These are phyloP conservation scores for Kuraishia hungarica DNA, from an alignment of 805 yeast genomes.

Conservation along the genomic window DNA sequence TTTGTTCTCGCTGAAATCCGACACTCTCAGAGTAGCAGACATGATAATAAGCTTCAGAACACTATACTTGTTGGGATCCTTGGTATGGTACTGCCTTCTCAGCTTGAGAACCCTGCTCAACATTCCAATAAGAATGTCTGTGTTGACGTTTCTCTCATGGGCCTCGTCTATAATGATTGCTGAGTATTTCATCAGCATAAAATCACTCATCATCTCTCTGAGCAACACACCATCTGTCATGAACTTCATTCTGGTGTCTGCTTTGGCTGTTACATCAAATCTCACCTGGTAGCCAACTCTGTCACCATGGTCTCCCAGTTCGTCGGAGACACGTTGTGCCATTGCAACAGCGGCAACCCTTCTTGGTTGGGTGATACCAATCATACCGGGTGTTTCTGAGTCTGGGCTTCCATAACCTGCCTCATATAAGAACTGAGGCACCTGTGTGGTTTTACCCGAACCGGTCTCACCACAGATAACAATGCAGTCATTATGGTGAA, in stretches of 20 bases:
- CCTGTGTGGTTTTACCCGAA: constrained; percentile 97
- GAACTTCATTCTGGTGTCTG: constrained; percentile 68
- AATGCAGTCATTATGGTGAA: constrained; percentile 84
- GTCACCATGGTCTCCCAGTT: constrained; percentile 62
- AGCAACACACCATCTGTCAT: constrained; percentile 94
- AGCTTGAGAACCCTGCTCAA: constrained; percentile 76
- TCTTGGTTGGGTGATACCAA: constrained; percentile 94
- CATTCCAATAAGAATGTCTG: constrained; percentile 94
- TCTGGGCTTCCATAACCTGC: constrained; percentile 72
- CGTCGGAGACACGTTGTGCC: constrained; percentile 74
- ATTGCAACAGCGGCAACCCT: constrained; percentile 91
- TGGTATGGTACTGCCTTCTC: constrained; percentile 44
- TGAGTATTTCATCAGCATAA: constrained; percentile 73
- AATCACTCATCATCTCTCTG: constrained; percentile 88
- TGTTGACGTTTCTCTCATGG: constrained; percentile 92
- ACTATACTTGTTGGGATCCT: constrained; percentile 38
- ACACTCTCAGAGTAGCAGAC: constrained; percentile 94
- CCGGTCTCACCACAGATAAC: constrained; percentile 97
- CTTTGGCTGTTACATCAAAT: constrained; percentile 60
- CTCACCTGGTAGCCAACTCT: constrained; percentile 77
- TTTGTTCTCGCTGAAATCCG: constrained; percentile 83
- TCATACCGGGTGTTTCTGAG: constrained; percentile 78
- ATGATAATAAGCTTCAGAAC: constrained; percentile 81
- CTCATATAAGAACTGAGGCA: constrained; percentile 92
- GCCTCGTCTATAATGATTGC: constrained; percentile 93